phyloP scores from a whole-genome alignment of 345 rosid genomes.

The Crucihimalaya himalaica region DNA sequence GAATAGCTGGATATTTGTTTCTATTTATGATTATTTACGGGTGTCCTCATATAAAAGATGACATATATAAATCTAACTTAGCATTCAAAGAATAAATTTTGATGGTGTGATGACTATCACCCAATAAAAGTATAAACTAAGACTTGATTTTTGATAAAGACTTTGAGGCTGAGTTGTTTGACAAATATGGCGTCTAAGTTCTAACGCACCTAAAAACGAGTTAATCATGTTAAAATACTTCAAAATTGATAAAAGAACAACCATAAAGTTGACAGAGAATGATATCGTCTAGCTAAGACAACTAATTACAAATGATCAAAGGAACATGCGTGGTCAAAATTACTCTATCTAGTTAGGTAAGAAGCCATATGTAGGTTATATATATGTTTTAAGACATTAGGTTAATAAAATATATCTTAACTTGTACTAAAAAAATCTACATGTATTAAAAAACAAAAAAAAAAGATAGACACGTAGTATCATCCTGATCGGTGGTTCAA shows the following conservation, averaged over 20 bases:
- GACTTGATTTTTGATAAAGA: constrained; percentile 22
- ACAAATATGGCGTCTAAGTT: background rate
- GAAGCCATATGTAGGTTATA: constrained; percentile 25
- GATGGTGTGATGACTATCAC: constrained; percentile 4
- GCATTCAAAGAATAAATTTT: background rate
- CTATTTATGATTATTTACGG: background rate
- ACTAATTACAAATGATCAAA: constrained; percentile 13
- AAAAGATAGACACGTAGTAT: constrained; percentile 37
- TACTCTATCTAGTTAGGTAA: constrained; percentile 35
- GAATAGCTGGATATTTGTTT: background rate
- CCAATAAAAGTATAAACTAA: background rate
- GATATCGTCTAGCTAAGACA: constrained; percentile 21
- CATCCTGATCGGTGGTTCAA: constrained; percentile 35
- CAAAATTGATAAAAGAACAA: constrained; percentile 19
- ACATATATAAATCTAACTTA: constrained; percentile 3
- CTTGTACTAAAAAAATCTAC: constrained; percentile 30
- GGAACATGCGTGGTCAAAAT: constrained; percentile 37
- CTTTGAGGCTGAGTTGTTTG: background rate
- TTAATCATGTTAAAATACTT: constrained; percentile 29
- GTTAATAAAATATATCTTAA: constrained; percentile 6
- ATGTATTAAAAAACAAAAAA: constrained; percentile 14
- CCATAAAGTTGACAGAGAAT: constrained; percentile 24
- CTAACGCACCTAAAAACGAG: constrained; percentile 15
- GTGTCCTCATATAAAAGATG: background rate
- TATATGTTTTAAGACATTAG: constrained; percentile 18